Evolutionary conservation across 495 filamentous ascomycete species (phyloP), one percentile per base, ranked within the genome.

Genomic region (Hamigera avellanea): DNA sequence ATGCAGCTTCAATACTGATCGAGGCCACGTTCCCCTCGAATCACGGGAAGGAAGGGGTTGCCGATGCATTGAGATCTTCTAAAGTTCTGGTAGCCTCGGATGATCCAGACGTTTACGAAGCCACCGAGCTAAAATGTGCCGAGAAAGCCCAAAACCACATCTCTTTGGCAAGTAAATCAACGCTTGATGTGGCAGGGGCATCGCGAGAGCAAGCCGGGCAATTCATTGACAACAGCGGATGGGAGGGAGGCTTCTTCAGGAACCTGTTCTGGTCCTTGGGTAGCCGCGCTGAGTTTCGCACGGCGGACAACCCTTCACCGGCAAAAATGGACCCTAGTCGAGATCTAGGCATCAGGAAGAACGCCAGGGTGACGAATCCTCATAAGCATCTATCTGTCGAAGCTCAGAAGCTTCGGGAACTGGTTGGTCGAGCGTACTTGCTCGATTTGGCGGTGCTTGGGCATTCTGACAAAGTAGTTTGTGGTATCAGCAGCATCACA

Each of bases 201-300:
- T 74, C 53, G 62, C 5, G 4, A 12, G 6, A 6, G n/a, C 10
- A 15, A 13, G 3, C 14, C 10, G 14, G 28, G 12, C 10, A 30
- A 30, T 30, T 15, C 6, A 4, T 30, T 30, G 78, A 81, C 34
- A 66, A 69, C 15, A 66, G 76, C 19, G 80, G 80, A 17, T 84
- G 80, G 80, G 80, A 83, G 47, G 80, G 80, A 21, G 80, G 80
- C 6, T 86, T 86, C 57, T 84, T 75, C 53, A 59, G 64, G 15
- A 64, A 67, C 41, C 73, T 83, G 56, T 84, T 86, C 51, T 81
- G 75, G 71, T 69, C 69, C 29, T 55, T 84, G 1, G 80, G 79
- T 17, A 50, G 52, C 14, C 5, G 14, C 12, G 47, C 44, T 35
- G 19, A 14, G 30, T 32, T 32, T 26, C 33, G 27, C 26, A 45